Percentiles rank a stretch among this genome's conserved stretches.
Evolutionary conservation across 2,329 filamentous ascomycete genomes (phyloP).

Genomic region (Pyrenochaeta sp.): DNA sequence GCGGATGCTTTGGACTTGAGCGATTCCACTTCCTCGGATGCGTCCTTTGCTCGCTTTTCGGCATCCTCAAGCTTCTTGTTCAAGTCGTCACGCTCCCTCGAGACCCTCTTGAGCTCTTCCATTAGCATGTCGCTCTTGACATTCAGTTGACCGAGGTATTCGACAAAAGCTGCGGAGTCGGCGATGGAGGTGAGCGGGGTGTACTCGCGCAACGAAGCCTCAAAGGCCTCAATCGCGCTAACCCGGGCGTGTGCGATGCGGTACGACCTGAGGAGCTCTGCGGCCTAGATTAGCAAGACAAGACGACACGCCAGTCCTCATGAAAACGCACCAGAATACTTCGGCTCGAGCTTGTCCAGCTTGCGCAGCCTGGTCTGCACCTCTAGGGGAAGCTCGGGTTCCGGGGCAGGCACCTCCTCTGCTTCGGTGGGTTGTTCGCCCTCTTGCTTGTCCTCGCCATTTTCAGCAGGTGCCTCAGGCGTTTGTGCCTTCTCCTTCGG

Average conservation of each 20-base stretch:
- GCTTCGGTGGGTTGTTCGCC: constrained; percentile 38
- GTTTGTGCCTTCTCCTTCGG: constrained; percentile 52
- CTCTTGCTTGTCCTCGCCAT: constrained; percentile 43
- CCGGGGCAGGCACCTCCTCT: constrained; percentile 35
- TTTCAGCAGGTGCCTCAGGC: constrained; percentile 25
- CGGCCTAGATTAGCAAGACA: constrained; percentile 23
- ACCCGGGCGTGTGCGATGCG: constrained; percentile 87
- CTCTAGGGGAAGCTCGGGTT: constrained; percentile 74
- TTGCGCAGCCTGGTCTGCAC: constrained; percentile 78
- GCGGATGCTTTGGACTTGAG: constrained; percentile 50
- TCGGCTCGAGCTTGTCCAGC: constrained; percentile 87
- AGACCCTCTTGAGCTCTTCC: constrained; percentile 89
- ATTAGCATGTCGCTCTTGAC: constrained; percentile 90
- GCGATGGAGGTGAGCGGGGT: constrained; percentile 88
- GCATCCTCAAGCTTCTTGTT: constrained; percentile 78
- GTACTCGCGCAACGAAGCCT: constrained; percentile 87
- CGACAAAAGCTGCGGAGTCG: constrained; percentile 82
- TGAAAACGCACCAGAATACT: constrained; percentile 78
- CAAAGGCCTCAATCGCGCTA: constrained; percentile 89
- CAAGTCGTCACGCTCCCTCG: constrained; percentile 78
- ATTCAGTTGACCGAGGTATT: constrained; percentile 88
- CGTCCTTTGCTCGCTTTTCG: constrained; percentile 67
- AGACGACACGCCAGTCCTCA: no score
- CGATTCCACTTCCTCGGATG: constrained; percentile 69
- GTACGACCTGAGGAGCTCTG: constrained; percentile 90